Evolutionary conservation across 345 rosid genomes (phyloP).

Genomic region (Eucalyptus leucophloia): DNA sequence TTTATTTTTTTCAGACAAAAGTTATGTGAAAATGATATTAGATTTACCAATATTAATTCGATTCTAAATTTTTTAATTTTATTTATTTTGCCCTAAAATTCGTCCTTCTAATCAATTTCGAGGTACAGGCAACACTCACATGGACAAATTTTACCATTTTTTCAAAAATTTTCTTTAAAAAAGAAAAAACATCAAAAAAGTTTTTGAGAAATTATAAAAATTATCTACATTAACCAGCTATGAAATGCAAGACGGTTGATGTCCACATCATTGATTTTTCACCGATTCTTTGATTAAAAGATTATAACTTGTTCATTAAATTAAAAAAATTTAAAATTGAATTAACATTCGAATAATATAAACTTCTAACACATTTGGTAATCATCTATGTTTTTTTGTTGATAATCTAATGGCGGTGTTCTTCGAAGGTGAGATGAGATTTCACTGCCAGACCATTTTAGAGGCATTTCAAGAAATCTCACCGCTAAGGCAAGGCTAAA

Average conservation of each 20-base stretch:
- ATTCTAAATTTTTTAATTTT: too few relatives aligned
- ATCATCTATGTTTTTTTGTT: not conserved
- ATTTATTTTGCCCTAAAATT: too few relatives aligned
- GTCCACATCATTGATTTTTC: accelerated
- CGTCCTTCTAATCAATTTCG: too few relatives aligned
- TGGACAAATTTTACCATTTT: not conserved
- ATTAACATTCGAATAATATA: not conserved
- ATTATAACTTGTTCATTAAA: not conserved
- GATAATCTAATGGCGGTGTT: not conserved
- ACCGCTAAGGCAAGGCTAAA: not conserved
- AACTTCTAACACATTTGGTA: not conserved
- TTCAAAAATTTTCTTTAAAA: accelerated
- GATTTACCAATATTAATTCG: too few relatives aligned
- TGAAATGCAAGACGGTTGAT: accelerated
- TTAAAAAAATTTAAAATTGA: not conserved
- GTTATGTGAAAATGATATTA: too few relatives aligned
- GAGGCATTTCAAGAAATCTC: not conserved
- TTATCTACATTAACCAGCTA: accelerated
- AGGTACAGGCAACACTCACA: too few relatives aligned
- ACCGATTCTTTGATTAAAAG: not conserved
- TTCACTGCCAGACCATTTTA: not conserved
- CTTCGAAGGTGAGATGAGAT: not conserved
- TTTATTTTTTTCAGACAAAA: too few relatives aligned
- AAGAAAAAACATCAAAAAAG: too few relatives aligned
- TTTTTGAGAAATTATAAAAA: not conserved